Conservation (phyloP, 106 monocot species). For the Dendrobium huoshanense region DNA sequence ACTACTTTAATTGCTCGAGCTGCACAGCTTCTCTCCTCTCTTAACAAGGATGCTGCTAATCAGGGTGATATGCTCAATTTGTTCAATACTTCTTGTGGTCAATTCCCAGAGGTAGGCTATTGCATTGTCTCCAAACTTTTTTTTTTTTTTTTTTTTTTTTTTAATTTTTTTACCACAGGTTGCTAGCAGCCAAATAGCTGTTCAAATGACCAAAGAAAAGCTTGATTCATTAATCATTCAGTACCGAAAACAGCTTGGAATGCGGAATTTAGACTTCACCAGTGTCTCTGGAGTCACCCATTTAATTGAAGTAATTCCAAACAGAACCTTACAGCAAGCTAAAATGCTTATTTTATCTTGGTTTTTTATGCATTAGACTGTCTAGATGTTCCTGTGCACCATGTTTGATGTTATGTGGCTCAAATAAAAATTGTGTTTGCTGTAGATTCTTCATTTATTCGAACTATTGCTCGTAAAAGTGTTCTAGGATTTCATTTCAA, state of each 20-base stretch:
- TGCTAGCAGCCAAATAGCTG: constrained; percentile 35
- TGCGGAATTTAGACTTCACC: constrained; percentile 69
- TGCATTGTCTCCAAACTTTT: background rate
- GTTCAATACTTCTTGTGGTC: constrained; percentile 48
- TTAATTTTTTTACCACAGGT: constrained; percentile 32
- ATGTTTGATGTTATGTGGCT: background rate
- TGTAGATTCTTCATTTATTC: background rate
- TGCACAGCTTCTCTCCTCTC: constrained; percentile 60
- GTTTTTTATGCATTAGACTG: background rate
- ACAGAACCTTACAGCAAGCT: background rate
- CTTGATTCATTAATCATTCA: constrained; percentile 63
- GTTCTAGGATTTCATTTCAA: background rate
- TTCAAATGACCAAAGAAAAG: constrained; percentile 56
- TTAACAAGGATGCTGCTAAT: constrained; percentile 82
- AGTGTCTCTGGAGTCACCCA: constrained; percentile 81
- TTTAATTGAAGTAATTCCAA: constrained; percentile 71
- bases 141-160: background rate
- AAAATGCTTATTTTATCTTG: background rate
- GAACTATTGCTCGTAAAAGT: background rate
- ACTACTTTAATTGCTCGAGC: constrained; percentile 54
- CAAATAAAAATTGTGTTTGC: background rate
- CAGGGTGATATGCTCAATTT: constrained; percentile 67
- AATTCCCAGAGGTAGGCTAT: constrained; percentile 77
- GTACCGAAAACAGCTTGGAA: constrained; percentile 67
- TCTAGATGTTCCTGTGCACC: background rate